Evolutionary conservation across 1,284 basidiomycete genomes (phyloP).

Genomic region (Ceratobasidium sp.): DNA sequence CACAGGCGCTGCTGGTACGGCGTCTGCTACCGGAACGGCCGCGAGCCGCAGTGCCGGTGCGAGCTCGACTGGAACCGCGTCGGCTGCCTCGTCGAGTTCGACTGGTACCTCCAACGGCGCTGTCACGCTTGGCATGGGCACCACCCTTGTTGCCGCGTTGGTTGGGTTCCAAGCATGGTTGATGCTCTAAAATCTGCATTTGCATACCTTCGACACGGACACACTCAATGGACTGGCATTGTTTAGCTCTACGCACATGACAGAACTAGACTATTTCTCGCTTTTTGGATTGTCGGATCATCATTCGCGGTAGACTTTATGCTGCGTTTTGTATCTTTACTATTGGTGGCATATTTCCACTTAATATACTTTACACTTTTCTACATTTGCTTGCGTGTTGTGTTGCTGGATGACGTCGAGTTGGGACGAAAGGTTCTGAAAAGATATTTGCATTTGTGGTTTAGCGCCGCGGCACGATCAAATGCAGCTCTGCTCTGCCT

Average conservation of each 20-base stretch:
- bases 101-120: slow-evolving; percentile 15
- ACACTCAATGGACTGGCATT: neutral
- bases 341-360: neutral
- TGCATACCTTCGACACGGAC: neutral
- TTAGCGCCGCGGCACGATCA: neutral
- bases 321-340: slow-evolving; percentile 8
- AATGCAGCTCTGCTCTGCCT: neutral
- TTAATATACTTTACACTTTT: neutral
- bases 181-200: slow-evolving; percentile 18
- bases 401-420: neutral
- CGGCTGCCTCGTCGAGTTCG: neutral
- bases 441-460: neutral
- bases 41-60: slow-evolving; percentile 47
- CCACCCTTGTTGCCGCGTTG: slow-evolving; percentile 3
- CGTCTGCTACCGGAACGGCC: slow-evolving; percentile 52
- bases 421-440: neutral
- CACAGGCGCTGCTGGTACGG: slow-evolving; percentile 58
- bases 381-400: neutral
- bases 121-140: slow-evolving; percentile 1
- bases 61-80: neutral
- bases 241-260: neutral
- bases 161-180: slow-evolving; percentile 22
- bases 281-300: neutral
- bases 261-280: slow-evolving; percentile 4
- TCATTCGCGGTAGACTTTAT: neutral